Percentiles rank a stretch among this genome's conserved stretches.
These are phyloP conservation scores for Dactylellina sp. DNA, from an alignment of 2,329 filamentous ascomycete species.

Conservation along the genomic window DNA sequence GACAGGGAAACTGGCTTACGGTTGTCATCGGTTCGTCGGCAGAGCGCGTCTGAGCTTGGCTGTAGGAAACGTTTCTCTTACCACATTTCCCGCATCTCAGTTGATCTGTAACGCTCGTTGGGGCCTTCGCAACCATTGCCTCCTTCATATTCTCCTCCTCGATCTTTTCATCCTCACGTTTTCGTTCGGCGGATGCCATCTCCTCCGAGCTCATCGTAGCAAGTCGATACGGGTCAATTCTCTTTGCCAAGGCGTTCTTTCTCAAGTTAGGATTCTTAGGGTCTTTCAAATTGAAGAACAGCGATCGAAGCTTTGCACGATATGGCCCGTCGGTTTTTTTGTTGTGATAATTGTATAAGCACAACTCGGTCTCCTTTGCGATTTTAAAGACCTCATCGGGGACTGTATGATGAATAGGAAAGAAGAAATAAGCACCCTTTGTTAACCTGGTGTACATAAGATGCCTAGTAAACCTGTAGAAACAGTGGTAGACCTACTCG, in stretches of 20 bases:
- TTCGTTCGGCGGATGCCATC: slow-evolving; percentile 86
- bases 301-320: slow-evolving; percentile 86
- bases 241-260: slow-evolving; percentile 77
- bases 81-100: slow-evolving; percentile 92
- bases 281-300: slow-evolving; percentile 95
- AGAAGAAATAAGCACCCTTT: background rate
- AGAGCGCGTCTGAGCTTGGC: slow-evolving; percentile 91
- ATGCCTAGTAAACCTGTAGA: background rate
- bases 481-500: slow-evolving; percentile 49
- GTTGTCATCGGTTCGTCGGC: slow-evolving; percentile 94
- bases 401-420: slow-evolving; percentile 61
- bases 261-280: slow-evolving; percentile 85
- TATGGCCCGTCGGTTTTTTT: slow-evolving; percentile 79
- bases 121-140: slow-evolving; percentile 90
- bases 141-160: slow-evolving; percentile 96
- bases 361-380: slow-evolving; percentile 79
- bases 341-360: slow-evolving; percentile 77
- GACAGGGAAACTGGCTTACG: slow-evolving; percentile 48
- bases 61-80: slow-evolving; percentile 94
- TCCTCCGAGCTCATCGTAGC: slow-evolving; percentile 90
- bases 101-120: slow-evolving; percentile 88
- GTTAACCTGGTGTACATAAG: background rate
- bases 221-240: slow-evolving; percentile 78
- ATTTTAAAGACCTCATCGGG: slow-evolving; percentile 75
- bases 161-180: slow-evolving; percentile 78